phyloP scores from a whole-genome alignment of 805 yeast species.

The Saccharomycopsis fodiens region DNA sequence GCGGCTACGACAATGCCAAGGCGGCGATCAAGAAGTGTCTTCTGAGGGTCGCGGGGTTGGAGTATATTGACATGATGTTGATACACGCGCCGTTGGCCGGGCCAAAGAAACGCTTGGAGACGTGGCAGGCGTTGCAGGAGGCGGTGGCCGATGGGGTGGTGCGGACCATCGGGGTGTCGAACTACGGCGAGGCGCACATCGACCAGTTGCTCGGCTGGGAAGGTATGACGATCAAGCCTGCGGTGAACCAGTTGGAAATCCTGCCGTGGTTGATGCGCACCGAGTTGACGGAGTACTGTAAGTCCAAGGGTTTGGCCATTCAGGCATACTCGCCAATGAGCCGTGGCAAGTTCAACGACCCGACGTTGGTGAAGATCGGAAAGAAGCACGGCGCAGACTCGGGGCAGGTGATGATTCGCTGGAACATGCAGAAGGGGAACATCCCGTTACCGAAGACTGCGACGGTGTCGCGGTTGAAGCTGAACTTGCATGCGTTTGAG shows the following conservation, averaged over 20 bases:
- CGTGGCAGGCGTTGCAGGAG: constrained; percentile 72
- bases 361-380: constrained; percentile 42
- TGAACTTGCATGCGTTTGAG: constrained; percentile 48
- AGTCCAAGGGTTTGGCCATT: constrained; percentile 44
- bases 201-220: constrained; percentile 55
- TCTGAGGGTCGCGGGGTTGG: constrained; percentile 41
- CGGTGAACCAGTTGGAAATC: constrained; percentile 74
- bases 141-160: constrained; percentile 51
- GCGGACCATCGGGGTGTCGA: constrained; percentile 71
- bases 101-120: constrained; percentile 41
- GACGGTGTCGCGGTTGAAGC: constrained; percentile 41
- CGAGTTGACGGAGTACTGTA: constrained; percentile 55
- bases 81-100: constrained; percentile 59
- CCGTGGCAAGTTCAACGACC: constrained; percentile 46
- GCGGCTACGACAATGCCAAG: constrained; percentile 51
- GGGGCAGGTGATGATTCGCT: constrained; percentile 61
- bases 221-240: constrained; percentile 49
- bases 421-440: constrained; percentile 68
- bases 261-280: constrained; percentile 76
- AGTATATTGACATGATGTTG: constrained; percentile 66
- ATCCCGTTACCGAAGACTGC: constrained; percentile 65
- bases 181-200: constrained; percentile 54
- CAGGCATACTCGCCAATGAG: constrained; percentile 80
- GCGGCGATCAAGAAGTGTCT: constrained; percentile 52
- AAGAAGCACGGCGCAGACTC: constrained; percentile 40